A percentile compares a stretch with the other conserved stretches of the same genome.
These are phyloP conservation scores for Pichia sp. DNA, from an alignment of 1,139 yeast species.

Conservation along the genomic window DNA sequence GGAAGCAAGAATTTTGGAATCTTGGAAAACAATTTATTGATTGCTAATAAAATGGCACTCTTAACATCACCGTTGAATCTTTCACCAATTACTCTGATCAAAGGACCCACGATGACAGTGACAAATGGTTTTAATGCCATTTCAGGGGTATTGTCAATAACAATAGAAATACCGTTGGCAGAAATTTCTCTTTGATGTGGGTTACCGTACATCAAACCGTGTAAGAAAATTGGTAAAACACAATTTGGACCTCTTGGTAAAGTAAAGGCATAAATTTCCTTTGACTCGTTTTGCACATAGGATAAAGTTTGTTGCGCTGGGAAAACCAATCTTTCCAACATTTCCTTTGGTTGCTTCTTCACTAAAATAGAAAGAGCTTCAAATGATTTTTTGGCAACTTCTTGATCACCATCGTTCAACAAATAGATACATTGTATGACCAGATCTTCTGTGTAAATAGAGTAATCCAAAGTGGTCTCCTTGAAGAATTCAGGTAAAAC, in stretches of 20 bases:
- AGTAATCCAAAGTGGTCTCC: slow-evolving; percentile 58
- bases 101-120: slow-evolving; percentile 92
- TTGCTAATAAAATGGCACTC: slow-evolving; percentile 81
- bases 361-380: slow-evolving; percentile 59
- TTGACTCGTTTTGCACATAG: slow-evolving; percentile 54
- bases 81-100: slow-evolving; percentile 97
- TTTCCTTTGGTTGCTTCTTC: slow-evolving; percentile 64
- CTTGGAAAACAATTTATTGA: slow-evolving; percentile 68
- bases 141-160: slow-evolving; percentile 82
- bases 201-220: slow-evolving; percentile 92
- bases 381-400: slow-evolving; percentile 64
- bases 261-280: slow-evolving; percentile 67
- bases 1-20: slow-evolving; percentile 92
- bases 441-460: slow-evolving; percentile 69
- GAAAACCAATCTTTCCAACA: slow-evolving; percentile 65
- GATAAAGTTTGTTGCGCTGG: slow-evolving; percentile 72
- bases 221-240: slow-evolving; percentile 83
- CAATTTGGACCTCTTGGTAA: slow-evolving; percentile 85
- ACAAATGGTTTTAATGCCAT: slow-evolving; percentile 78
- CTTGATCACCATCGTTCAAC: slow-evolving; percentile 60
- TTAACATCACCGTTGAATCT: slow-evolving; percentile 85
- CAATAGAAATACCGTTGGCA: slow-evolving; percentile 83
- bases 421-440: slow-evolving; percentile 62
- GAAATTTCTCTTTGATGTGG: slow-evolving; percentile 77
- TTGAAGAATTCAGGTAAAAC: slow-evolving; percentile 69